phyloP scores from a whole-genome alignment of 345 rosid genomes.

The Euphorbia peplus region DNA sequence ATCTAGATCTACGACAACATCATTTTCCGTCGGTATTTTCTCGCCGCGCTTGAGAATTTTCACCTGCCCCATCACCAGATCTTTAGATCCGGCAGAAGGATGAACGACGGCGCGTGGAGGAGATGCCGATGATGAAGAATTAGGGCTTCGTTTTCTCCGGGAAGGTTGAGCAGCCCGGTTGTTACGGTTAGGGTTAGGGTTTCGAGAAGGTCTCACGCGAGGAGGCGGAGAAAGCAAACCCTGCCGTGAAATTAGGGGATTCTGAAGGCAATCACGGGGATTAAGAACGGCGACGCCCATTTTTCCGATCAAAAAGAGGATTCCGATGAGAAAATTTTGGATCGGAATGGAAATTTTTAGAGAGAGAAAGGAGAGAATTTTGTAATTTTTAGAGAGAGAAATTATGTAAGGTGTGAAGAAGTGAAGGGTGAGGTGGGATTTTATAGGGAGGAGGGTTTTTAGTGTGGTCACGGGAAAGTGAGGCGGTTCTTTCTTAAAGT shows the following conservation, averaged over 20 bases:
- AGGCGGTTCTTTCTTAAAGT: background rate
- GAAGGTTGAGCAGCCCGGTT: slow-evolving; percentile 31
- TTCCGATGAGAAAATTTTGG: background rate
- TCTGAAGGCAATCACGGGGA: slow-evolving; percentile 48
- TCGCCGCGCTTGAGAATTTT: slow-evolving; percentile 82
- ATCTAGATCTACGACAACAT: slow-evolving; percentile 29
- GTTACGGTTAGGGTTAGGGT: slow-evolving; percentile 25
- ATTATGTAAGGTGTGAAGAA: background rate
- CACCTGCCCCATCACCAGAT: slow-evolving; percentile 42
- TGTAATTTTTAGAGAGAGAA: background rate
- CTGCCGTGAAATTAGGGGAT: slow-evolving; percentile 28
- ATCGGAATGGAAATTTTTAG: background rate
- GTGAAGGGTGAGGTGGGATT: background rate
- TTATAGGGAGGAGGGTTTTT: background rate
- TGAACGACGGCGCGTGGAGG: slow-evolving; percentile 5
- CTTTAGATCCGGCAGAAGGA: slow-evolving; percentile 14
- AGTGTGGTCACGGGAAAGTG: background rate
- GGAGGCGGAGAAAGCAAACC: slow-evolving; percentile 24
- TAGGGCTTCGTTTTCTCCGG: slow-evolving; percentile 48
- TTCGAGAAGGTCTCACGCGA: slow-evolving; percentile 22
- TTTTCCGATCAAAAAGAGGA: background rate
- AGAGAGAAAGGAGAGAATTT: background rate
- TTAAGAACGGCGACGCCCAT: slow-evolving; percentile 70
- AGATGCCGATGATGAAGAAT: slow-evolving; percentile 24
- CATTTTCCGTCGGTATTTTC: background rate